These are phyloP conservation scores for Curvularia lunata DNA, from an alignment of 2,329 filamentous ascomycete genomes.

Conservation along the genomic window DNA sequence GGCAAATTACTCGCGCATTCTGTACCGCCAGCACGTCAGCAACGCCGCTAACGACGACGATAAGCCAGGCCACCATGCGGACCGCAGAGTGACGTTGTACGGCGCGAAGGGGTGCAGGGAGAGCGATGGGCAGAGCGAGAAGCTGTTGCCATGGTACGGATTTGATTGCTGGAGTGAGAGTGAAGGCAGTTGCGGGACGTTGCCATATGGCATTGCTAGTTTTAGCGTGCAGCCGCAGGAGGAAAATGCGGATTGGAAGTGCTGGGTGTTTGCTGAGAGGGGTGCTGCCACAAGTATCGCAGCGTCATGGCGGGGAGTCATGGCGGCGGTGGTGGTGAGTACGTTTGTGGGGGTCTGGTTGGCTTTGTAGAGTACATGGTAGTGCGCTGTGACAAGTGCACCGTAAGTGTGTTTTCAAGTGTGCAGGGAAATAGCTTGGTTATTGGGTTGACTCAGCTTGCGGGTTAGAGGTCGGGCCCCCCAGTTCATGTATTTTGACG, in stretches of 20 bases:
- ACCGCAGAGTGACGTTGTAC: not conserved
- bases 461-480: not conserved
- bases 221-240: not conserved
- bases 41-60: not conserved
- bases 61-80: not conserved
- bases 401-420: not conserved
- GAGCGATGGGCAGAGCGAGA: not conserved
- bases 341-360: not conserved
- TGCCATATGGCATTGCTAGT: not conserved
- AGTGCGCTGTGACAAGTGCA: not conserved
- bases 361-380: not conserved
- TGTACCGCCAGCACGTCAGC: conserved; percentile 4
- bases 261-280: not conserved
- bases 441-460: too few species aligned
- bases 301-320: not conserved
- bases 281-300: not conserved
- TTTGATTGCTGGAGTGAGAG: conserved; percentile 4
- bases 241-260: not conserved
- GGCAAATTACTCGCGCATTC: conserved; percentile 1
- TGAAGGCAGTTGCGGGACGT: conserved; percentile 1
- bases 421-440: not conserved
- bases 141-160: not conserved
- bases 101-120: not conserved
- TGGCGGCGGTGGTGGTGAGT: not conserved
- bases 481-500: not conserved